Evolutionary conservation across 2,329 filamentous ascomycete species (phyloP).

Genomic region (Alternaria metachromatica): DNA sequence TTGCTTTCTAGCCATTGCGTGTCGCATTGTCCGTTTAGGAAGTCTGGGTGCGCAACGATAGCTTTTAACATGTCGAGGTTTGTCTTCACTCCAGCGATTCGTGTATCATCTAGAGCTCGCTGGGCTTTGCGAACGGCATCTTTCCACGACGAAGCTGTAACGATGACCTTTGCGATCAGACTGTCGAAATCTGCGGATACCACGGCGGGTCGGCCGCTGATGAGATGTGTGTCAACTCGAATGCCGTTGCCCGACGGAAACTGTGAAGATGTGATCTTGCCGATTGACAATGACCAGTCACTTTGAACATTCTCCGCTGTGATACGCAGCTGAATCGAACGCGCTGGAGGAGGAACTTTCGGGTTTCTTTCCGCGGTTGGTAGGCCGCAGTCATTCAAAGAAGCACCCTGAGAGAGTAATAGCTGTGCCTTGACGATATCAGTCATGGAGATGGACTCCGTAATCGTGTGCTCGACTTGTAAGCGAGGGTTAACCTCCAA

Average conservation of each 20-base stretch:
- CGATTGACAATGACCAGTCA: conserved; percentile 65
- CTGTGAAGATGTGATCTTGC: conserved; percentile 62
- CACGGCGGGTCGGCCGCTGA: conserved; percentile 51
- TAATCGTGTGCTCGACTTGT: conserved; percentile 69
- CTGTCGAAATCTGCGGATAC: conserved; percentile 65
- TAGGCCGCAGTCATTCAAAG: conserved; percentile 47
- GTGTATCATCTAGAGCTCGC: conserved; percentile 62
- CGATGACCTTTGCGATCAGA: conserved; percentile 65
- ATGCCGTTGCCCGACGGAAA: conserved; percentile 66
- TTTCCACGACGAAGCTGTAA: conserved; percentile 62
- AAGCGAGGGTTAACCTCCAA: conserved; percentile 67
- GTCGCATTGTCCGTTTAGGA: conserved; percentile 57
- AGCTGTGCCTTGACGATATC: conserved; percentile 65
- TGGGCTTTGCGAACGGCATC: conserved; percentile 60
- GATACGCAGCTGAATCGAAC: conserved; percentile 64
- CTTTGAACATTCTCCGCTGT: conserved; percentile 63
- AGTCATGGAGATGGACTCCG: conserved; percentile 60
- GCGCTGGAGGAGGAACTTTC: conserved; percentile 45
- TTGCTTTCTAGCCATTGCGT: conserved; percentile 65
- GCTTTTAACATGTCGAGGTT: conserved; percentile 63
- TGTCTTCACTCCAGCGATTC: conserved; percentile 64
- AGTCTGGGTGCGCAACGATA: conserved; percentile 60
- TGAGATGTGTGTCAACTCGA: conserved; percentile 63
- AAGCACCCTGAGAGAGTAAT: conserved; percentile 59
- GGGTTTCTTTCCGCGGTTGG: conserved; percentile 37